Conservation (phyloP, 306 rosid genomes). For the Casuarina cunninghamiana region DNA sequence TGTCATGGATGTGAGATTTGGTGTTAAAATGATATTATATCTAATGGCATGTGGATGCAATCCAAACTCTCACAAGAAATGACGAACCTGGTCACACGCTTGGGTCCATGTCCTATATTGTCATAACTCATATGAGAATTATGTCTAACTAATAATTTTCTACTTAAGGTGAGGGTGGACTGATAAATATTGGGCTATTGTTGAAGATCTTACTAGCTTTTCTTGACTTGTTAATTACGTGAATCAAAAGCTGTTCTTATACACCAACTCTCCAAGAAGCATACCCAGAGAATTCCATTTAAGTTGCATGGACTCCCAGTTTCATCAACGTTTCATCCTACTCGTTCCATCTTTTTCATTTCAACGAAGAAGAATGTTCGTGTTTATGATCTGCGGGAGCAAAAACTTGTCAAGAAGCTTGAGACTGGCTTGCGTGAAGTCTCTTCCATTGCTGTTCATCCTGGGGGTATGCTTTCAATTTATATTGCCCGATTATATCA, state of each 20-base stretch:
- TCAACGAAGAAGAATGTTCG: conserved; percentile 75
- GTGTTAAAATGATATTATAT: not conserved
- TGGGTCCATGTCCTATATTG: not conserved
- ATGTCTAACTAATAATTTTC: not conserved
- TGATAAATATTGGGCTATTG: not conserved
- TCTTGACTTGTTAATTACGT: conserved; percentile 77
- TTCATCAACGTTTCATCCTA: conserved; percentile 80
- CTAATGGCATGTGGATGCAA: not conserved
- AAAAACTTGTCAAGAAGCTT: conserved; percentile 64
- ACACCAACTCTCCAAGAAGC: conserved; percentile 79
- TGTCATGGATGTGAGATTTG: not conserved
- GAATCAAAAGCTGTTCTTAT: conserved; percentile 80
- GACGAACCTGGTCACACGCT: not conserved
- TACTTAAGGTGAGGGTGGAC: not conserved
- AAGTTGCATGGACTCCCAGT: conserved; percentile 88
- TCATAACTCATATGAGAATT: not conserved
- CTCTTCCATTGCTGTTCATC: conserved; percentile 88
- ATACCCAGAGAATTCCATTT: conserved; percentile 73
- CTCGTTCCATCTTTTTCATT: conserved; percentile 70
- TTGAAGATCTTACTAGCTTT: conserved; percentile 26
- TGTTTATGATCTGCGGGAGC: conserved; percentile 71
- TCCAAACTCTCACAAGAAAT: not conserved
- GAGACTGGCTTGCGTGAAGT: conserved; percentile 87
- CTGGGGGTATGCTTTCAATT: conserved; percentile 60
- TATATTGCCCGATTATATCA: not conserved